Evolutionary conservation across 2,329 filamentous ascomycete species (phyloP), one percentile per base, ranked within the genome.

Genomic region (Stemphylium vesicarium): DNA sequence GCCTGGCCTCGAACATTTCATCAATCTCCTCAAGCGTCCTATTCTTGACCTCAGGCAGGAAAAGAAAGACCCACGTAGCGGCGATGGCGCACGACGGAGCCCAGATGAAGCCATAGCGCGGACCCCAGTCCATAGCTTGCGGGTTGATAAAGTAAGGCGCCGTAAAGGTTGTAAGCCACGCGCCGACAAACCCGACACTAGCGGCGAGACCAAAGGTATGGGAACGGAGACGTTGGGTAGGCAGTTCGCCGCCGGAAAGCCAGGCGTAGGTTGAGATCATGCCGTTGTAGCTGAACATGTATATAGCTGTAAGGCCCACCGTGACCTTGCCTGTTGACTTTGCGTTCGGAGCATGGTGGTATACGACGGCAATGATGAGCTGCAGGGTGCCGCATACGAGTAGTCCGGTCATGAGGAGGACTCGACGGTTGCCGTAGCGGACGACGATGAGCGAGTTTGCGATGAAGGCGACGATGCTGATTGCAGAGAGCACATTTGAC

Each of bases 61-160:
- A 84, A 53, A 82, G 76, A 39, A 69, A 73, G 0, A 73, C 70
- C 68, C 68, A 74, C n/a, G 55, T 58, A 35, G 62, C 72, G 6
- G 57, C 64, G 26, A 76, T 54, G 0, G 70, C 52, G 49, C 73
- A 75, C 1, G 66, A 70, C 15, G 73, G 72, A n/a, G 70, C 77
- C 83, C 83, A 86, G 48, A 85, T 84, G 60, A 82, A 85, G 2
- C 83, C 69, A 44, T 85, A 85, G 54, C 81, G 81, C 0, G 84
- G 83, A 0, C 83, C 84, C 83, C 83, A 86, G 60, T 82, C 80
- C 35, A 86, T 68, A 1, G 79, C 69, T 12, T 73, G 67, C 0
- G 81, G 80, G 58, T 85, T 85, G 70, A 86, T 85, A 61, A 86
- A 86, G 62, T 85, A 85, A 0, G 83, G 83, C 2, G 83, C 82